These are phyloP conservation scores for Pythium oligandrum DNA, from an alignment of 352 stramenopile genomes.

Conservation along the genomic window DNA sequence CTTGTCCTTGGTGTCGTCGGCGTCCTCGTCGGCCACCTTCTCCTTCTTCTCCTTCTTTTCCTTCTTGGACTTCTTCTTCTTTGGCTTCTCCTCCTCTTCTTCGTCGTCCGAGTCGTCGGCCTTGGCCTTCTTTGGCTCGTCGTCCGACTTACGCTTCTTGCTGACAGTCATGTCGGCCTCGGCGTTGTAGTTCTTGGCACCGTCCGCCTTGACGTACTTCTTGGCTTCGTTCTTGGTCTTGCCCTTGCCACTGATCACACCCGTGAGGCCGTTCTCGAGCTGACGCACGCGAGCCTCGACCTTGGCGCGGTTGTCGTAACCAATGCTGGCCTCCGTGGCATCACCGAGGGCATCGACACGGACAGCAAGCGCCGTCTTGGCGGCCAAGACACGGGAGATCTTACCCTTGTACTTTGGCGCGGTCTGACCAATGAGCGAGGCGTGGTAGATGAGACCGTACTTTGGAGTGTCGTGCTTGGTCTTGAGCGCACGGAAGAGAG, in stretches of 20 bases:
- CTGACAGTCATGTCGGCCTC: slow-evolving; percentile 93
- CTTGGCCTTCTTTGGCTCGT: slow-evolving; percentile 51
- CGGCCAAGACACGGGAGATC: slow-evolving; percentile 97
- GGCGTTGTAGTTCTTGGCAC: slow-evolving; percentile 90
- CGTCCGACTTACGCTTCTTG: slow-evolving; percentile 84
- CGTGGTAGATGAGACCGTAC: slow-evolving; percentile 99
- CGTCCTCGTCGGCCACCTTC: slow-evolving; percentile 26
- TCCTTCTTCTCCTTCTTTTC: slow-evolving; percentile 72
- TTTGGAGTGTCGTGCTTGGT: slow-evolving; percentile 99
- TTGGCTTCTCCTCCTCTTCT: slow-evolving; percentile 47
- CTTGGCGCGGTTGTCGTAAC: slow-evolving; percentile 96
- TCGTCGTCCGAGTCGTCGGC: slow-evolving; percentile 49
- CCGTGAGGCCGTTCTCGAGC: slow-evolving; percentile 93
- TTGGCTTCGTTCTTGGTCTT: slow-evolving; percentile 43
- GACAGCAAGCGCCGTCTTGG: slow-evolving; percentile 98
- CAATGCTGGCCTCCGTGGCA: slow-evolving; percentile 93
- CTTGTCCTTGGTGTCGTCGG: slow-evolving; percentile 42
- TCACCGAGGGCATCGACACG: slow-evolving; percentile 99
- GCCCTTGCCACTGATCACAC: slow-evolving; percentile 17
- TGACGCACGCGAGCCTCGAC: slow-evolving; percentile 97
- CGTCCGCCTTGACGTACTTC: slow-evolving; percentile 87
- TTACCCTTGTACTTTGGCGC: slow-evolving; percentile 99
- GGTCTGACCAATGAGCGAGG: slow-evolving; percentile 98
- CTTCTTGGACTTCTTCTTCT: slow-evolving; percentile 55
- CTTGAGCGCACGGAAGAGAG: slow-evolving; percentile 99